Conservation (phyloP, 148 eudicot species). For the Dysphania ambrosioides region DNA sequence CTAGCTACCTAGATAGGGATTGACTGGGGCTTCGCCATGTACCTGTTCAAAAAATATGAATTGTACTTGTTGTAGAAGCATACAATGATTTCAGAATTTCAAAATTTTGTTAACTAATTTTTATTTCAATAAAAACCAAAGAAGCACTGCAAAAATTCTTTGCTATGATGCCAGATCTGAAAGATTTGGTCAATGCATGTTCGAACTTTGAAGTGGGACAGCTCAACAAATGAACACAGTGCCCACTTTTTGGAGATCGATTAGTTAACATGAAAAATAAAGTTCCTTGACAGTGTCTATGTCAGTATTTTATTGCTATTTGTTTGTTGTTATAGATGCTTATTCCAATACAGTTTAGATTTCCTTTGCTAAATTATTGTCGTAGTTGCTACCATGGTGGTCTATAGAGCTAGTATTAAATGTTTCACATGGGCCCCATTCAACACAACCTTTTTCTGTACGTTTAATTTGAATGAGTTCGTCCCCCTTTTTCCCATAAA, state of each 20-base stretch:
- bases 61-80: neutral
- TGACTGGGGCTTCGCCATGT: too few species aligned
- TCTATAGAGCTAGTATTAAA: slow-evolving; percentile 5
- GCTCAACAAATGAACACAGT: neutral
- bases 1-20: too few species aligned
- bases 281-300: too few species aligned
- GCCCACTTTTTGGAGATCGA: too few species aligned
- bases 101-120: neutral
- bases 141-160: neutral
- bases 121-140: too few species aligned
- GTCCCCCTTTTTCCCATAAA: neutral
- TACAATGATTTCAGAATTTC: neutral
- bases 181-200: neutral
- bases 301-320: neutral
- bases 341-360: slow-evolving; percentile 4
- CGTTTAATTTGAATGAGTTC: too few species aligned
- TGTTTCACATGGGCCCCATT: slow-evolving; percentile 23
- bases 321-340: neutral
- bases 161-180: neutral
- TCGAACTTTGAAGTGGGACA: neutral
- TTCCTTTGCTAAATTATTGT: neutral
- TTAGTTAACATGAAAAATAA: too few species aligned
- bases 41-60: neutral
- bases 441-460: neutral
- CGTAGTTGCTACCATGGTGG: too few species aligned